Conservation (phyloP, 2,329 filamentous ascomycete species). For the Leptosphaerulina australis region DNA sequence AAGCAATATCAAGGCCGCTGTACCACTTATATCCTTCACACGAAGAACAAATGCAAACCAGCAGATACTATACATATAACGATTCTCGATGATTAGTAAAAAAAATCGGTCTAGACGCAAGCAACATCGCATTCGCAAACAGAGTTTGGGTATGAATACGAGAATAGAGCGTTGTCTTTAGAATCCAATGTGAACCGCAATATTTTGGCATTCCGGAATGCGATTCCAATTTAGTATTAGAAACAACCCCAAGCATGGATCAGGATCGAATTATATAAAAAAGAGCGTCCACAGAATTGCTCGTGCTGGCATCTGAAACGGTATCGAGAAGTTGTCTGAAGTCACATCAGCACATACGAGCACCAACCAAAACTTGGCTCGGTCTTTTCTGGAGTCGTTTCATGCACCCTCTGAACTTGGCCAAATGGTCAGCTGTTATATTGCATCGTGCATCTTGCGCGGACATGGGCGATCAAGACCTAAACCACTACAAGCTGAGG, state of each 20-base stretch:
- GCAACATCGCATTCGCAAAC: too few relatives aligned
- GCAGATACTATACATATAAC: too few relatives aligned
- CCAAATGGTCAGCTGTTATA: slow-evolving; percentile 20
- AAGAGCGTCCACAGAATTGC: slow-evolving; percentile 34
- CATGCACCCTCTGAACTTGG: slow-evolving; percentile 18
- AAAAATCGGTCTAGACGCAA: too few relatives aligned
- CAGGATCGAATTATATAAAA: slow-evolving; percentile 26
- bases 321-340: slow-evolving; percentile 1
- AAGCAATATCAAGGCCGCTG: slow-evolving; percentile 2
- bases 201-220: too few relatives aligned
- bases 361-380: slow-evolving; percentile 1
- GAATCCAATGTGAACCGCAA: too few relatives aligned
- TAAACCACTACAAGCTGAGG: slow-evolving; percentile 3
- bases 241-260: too few relatives aligned
- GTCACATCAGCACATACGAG: background rate
- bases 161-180: too few relatives aligned
- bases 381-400: background rate
- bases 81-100: too few relatives aligned
- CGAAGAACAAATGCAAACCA: too few relatives aligned
- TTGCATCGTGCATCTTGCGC: slow-evolving; percentile 23
- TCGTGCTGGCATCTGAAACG: slow-evolving; percentile 7
- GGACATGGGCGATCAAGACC: slow-evolving; percentile 13
- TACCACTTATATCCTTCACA: background rate
- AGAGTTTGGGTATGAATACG: too few relatives aligned
- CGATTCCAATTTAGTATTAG: too few relatives aligned